Base-by-base conservation (phyloP, 1,284 basidiomycete species). In the Fistulina hepatica region DNA sequence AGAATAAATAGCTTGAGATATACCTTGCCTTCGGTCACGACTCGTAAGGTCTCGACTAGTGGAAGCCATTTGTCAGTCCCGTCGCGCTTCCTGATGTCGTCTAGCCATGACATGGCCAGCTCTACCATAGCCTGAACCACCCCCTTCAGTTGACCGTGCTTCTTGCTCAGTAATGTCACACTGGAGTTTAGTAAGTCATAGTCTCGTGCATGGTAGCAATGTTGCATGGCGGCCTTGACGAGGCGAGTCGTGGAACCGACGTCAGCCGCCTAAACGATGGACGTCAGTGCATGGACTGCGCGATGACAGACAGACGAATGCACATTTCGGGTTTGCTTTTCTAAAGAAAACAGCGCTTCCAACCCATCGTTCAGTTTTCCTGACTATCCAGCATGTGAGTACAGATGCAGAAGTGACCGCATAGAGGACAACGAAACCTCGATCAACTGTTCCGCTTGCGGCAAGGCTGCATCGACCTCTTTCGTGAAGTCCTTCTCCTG, bases 301-400 rank as follows among this genome's bases (percentile, higher is more conserved):
- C n/a, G n/a, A n/a, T n/a, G n/a, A n/a, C n/a, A n/a, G n/a, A n/a
- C n/a, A n/a, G n/a, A n/a, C n/a, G n/a, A n/a, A n/a, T 78, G 38
- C 46, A 91, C 94, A 67, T 97, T 97, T 60, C 95, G 76, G 4
- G 94, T 83, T 59, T 95, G 92, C 63, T 99, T 99, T 64, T 98
- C 95, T 2, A 98, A 67, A 3, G 67, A 64, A 41, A 91, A 72
- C 39, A 98, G 75, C 62, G 88, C 90, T 60, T 99, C 95, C 13
- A 97, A 64, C 10, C 84, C 90, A 28, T 89, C 81, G 52, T 82
- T 72, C 30, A 93, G 68, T 58, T 81, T 81, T 30, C 85, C 88
- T 40, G 75, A 60, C 81, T 85, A 47, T 13, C 17, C 16, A 23
- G 35, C 6, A 41, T 21, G 40, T 40, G 33, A 40, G 40, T 33